Percentiles rank a stretch among this genome's conserved stretches.
These are phyloP conservation scores for Umbellularia californica DNA, from an alignment of 164 flowering plant species.

Conservation along the genomic window DNA sequence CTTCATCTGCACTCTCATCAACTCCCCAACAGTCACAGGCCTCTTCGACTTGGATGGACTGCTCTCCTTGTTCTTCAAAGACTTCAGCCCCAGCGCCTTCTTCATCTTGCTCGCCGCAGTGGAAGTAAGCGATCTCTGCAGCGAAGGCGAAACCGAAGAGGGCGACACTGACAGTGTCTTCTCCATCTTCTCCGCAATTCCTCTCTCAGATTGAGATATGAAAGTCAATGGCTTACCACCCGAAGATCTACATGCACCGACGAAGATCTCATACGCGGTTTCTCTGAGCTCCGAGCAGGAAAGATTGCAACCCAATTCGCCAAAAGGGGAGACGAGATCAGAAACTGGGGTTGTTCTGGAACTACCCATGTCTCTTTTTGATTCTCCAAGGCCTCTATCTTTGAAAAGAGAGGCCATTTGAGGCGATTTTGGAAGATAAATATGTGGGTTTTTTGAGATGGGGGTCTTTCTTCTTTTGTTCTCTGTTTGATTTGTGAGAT, in stretches of 20 bases:
- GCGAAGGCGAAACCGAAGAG: slow-evolving; percentile 27
- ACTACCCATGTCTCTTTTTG: slow-evolving; percentile 39
- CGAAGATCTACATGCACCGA: slow-evolving; percentile 68
- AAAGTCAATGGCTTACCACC: slow-evolving; percentile 60
- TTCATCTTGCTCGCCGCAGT: slow-evolving; percentile 72
- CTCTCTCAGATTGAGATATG: slow-evolving; percentile 29
- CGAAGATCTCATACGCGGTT: slow-evolving; percentile 81
- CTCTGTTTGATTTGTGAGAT: background rate
- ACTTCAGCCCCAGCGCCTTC: slow-evolving; percentile 67
- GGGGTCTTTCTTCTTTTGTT: background rate
- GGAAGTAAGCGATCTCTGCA: slow-evolving; percentile 64
- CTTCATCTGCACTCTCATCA: slow-evolving; percentile 80
- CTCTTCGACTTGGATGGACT: slow-evolving; percentile 32
- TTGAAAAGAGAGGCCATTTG: slow-evolving; percentile 68
- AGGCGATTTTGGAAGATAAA: background rate
- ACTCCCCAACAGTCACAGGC: slow-evolving; percentile 59
- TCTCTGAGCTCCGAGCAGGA: slow-evolving; percentile 63
- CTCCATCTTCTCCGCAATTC: background rate
- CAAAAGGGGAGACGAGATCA: slow-evolving; percentile 59
- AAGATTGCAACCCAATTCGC: slow-evolving; percentile 46
- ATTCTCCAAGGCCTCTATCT: slow-evolving; percentile 61
- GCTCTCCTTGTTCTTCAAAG: slow-evolving; percentile 19
- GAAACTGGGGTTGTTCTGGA: slow-evolving; percentile 12
- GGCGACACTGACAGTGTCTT: slow-evolving; percentile 20
- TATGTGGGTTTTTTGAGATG: too few relatives aligned